Base-by-base conservation (phyloP, 2,329 filamentous ascomycete species). In the Aspergillus quadrilineatus region DNA sequence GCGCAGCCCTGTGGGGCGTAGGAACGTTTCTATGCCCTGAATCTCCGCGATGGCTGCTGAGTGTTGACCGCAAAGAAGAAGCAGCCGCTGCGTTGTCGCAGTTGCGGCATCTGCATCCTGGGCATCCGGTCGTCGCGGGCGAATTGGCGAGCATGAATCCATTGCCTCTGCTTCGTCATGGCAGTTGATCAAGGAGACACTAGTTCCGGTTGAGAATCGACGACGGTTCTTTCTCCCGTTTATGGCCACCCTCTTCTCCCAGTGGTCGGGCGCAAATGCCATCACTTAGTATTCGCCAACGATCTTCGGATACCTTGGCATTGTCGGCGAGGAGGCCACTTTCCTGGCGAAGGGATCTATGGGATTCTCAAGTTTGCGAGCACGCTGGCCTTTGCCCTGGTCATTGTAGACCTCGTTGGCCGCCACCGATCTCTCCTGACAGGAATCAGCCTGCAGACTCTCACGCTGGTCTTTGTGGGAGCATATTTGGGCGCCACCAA, bases 261-360 rank as follows among this genome's bases (percentile, higher is more conserved):
- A 81, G 60, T 70, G 79, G 45, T 77, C 75, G 0, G 76, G 78
- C 4, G 77, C 76, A 15, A 77, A 77, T 62, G 69, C 72, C 1
- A 74, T 81, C 46, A 77, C 77, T 0, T 65, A 73, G 10, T 77
- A 81, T 58, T 65, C 79, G 5, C 69, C 80, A 0, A 72, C 77
- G 1, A 75, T 80, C 37, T 60, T 80, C 36, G 69, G 63, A 0
- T 60, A 79, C 8, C 60, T 78, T 4, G 76, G 75, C 1, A 54
- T 72, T 1, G 62, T 67, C 1, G 67, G 66, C 2, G 22, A 22
- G 22, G 22, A 22, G 22, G 22, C 22, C 22, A 22, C 22, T 22
- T 22, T 22, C 22, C 22, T 22, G 22, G 22, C 1, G 1, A 74
- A 1, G 73, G 70, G 51, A 76, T 80, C 65, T 80, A 79, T 50